Evolutionary conservation across 202 grass and related monocot genomes (phyloP).

Genomic region (Eragrostis tef): DNA sequence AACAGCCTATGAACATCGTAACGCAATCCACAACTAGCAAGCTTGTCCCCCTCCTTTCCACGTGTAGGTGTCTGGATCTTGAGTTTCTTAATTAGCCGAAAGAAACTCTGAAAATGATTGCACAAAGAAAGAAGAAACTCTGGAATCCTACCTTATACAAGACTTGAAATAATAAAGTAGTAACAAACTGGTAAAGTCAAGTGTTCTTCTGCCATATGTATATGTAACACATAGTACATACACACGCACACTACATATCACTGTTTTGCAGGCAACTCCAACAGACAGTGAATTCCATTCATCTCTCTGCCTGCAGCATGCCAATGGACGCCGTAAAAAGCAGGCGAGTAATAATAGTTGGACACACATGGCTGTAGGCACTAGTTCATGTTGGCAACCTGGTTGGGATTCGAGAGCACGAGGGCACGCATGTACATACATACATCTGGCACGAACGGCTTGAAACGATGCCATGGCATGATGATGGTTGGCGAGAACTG

Average conservation of each 20-base stretch:
- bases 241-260: neutral
- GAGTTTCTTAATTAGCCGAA: slow-evolving; percentile 39
- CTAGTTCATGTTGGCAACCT: slow-evolving; percentile 60
- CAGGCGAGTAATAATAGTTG: slow-evolving; percentile 36
- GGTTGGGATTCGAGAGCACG: slow-evolving; percentile 63
- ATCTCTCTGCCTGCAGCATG: neutral
- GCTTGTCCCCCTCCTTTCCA: slow-evolving; percentile 39
- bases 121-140: slow-evolving; percentile 4
- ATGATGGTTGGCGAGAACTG: slow-evolving; percentile 53
- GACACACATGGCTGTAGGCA: slow-evolving; percentile 57
- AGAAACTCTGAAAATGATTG: slow-evolving; percentile 38
- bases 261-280: neutral
- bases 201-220: neutral
- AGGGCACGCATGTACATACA: neutral
- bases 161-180: neutral
- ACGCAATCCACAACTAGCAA: slow-evolving; percentile 24
- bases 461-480: slow-evolving; percentile 36
- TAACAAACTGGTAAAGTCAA: neutral
- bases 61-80: slow-evolving; percentile 21
- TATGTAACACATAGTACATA: neutral
- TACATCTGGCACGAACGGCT: neutral
- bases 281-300: slow-evolving; percentile 16
- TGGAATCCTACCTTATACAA: neutral
- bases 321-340: slow-evolving; percentile 46
- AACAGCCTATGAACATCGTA: slow-evolving; percentile 12